These are phyloP conservation scores for Physcomitrium patens DNA, from an alignment of 225 moss, liverwort and hornwort genomes.

Conservation along the genomic window DNA sequence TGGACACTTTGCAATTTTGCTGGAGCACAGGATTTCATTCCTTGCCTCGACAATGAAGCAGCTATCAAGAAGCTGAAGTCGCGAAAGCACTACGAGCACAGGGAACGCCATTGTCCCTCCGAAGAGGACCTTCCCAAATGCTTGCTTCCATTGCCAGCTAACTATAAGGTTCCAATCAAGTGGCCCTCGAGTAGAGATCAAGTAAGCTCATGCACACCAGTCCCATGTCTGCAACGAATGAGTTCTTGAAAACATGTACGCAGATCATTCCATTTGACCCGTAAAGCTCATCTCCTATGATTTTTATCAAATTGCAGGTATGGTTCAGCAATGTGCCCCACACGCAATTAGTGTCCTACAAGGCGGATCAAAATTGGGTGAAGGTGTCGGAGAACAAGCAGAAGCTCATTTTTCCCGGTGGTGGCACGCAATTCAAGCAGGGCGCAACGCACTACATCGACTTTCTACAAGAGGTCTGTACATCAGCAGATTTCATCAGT, in stretches of 20 bases:
- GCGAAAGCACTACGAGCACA: slow-evolving; percentile 40
- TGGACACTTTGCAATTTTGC: slow-evolving; percentile 57
- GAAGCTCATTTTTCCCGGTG: slow-evolving; percentile 46
- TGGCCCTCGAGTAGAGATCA: slow-evolving; percentile 65
- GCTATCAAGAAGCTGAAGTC: slow-evolving; percentile 42
- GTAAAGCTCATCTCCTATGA: background rate
- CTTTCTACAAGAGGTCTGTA: slow-evolving; percentile 25
- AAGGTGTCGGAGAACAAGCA: slow-evolving; percentile 31
- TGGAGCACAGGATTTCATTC: slow-evolving; percentile 57
- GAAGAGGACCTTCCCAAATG: slow-evolving; percentile 43
- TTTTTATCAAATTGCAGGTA: slow-evolving; percentile 24
- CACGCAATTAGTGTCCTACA: slow-evolving; percentile 34
- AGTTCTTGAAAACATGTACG: background rate
- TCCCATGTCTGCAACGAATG: background rate
- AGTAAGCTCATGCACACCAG: slow-evolving; percentile 27
- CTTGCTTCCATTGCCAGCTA: slow-evolving; percentile 48
- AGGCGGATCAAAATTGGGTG: slow-evolving; percentile 55
- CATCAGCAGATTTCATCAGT: background rate
- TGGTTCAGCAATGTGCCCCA: slow-evolving; percentile 48
- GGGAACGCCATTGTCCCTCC: slow-evolving; percentile 62
- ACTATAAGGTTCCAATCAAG: slow-evolving; percentile 54
- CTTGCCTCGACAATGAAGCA: slow-evolving; percentile 56
- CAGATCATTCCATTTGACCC: background rate
- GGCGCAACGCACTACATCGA: slow-evolving; percentile 45
- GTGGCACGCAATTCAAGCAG: slow-evolving; percentile 49